Evolutionary conservation across 2,329 filamentous ascomycete genomes (phyloP), one percentile per base, ranked within the genome.

Genomic region (Sclerotinia subarctica): DNA sequence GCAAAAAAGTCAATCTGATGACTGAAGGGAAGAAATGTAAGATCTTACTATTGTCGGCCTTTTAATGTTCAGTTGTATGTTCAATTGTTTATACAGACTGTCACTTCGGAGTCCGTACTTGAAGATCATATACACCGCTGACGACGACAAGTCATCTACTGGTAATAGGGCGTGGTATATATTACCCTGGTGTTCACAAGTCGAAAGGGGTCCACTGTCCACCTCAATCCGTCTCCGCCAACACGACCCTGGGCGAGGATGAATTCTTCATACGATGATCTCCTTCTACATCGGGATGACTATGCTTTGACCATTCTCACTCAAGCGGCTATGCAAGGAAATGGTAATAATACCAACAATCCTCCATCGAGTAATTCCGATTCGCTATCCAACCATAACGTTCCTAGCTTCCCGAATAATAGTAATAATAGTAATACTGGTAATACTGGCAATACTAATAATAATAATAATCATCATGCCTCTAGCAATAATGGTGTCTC

Each of bases 241-340:
- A 19, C 32, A 26, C 49, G 11, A 38, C 38, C 10, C 17, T 51
- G 17, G 49, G 49, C 52, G 38, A 60, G 52, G 65, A 75, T 74
- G 72, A 73, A 75, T 29, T 52, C 57, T 49, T 57, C 49, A 29
- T 56, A 69, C 24, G 70, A 68, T 56, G n/a, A 32, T 29, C 21
- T 51, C 32, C 54, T 64, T 29, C 69, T 67, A 60, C 72, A 69
- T 7, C 68, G 71, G 24, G 70, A 75, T 63, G 69, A 74, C 32
- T 73, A 74, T 71, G 73, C 74, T 58, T 60, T 76, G 56, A 66
- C 71, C 42, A 68, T 76, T 38, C 71, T 76, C 21, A 74, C 73
- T 11, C 69, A 74, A 52, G 73, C 73, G n/a, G 73, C 74, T 59
- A 73, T 72, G 67, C 69, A 72, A 44, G 72, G 66, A 42, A 59